phyloP scores from a whole-genome alignment of 2,329 filamentous ascomycete species.

The Ustilaginoidea virens region DNA sequence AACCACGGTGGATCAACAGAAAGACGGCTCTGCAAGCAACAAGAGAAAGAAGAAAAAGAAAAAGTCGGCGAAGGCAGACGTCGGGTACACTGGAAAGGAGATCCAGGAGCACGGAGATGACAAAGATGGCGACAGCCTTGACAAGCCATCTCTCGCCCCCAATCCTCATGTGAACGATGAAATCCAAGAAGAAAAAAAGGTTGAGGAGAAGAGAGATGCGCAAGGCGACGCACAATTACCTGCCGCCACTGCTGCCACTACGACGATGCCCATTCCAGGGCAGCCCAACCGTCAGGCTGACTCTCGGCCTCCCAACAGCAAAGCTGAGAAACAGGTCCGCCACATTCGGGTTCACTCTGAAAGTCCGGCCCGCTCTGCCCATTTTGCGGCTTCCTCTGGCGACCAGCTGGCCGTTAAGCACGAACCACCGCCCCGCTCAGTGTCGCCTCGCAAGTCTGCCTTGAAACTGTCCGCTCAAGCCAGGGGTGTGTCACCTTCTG shows the following conservation, averaged over 20 bases:
- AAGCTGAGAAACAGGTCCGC: slow-evolving; percentile 6
- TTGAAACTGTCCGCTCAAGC: slow-evolving; percentile 47
- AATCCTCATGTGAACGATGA: no score
- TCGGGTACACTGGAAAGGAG: no score
- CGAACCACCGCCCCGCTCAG: slow-evolving; percentile 52
- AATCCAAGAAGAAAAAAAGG: no score
- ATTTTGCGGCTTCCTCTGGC: slow-evolving; percentile 41
- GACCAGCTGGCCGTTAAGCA: slow-evolving; percentile 45
- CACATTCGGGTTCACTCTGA: slow-evolving; percentile 28
- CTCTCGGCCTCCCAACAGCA: background rate
- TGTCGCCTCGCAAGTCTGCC: slow-evolving; percentile 65
- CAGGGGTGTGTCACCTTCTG: slow-evolving; percentile 33
- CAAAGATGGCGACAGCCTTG: no score
- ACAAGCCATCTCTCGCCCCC: no score
- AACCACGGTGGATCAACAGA: background rate
- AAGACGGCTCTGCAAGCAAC: slow-evolving; percentile 2
- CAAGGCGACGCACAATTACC: no score
- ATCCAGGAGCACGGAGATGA: no score
- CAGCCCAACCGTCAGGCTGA: background rate
- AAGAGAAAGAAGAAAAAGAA: slow-evolving; percentile 7
- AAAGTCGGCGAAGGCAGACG: background rate
- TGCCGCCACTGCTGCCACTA: slow-evolving; percentile 18
- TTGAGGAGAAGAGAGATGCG: no score
- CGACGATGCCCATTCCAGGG: background rate
- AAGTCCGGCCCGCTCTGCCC: slow-evolving; percentile 53